Evolutionary conservation across 2,329 filamentous ascomycete species (phyloP).

Genomic region (Saccharata proteae): DNA sequence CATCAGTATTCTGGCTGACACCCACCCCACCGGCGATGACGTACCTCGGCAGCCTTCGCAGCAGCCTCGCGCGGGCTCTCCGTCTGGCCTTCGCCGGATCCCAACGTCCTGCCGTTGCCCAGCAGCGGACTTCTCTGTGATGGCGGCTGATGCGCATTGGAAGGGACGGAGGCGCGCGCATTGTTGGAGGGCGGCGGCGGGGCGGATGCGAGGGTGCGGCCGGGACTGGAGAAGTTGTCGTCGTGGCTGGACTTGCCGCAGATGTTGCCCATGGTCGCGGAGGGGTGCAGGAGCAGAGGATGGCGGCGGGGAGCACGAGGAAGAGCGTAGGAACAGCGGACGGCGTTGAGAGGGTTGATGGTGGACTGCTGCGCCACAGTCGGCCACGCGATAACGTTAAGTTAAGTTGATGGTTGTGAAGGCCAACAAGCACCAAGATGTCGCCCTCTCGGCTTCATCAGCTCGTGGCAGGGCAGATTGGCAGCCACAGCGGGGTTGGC

Average conservation of each 20-base stretch:
- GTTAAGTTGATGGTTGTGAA: too few species aligned
- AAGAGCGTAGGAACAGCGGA: not conserved
- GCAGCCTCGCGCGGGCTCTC: constrained; percentile 52
- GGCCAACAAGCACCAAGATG: too few species aligned
- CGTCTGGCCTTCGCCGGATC: constrained; percentile 24
- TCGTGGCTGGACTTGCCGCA: constrained; percentile 56
- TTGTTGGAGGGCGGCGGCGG: constrained; percentile 30
- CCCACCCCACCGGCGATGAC: constrained; percentile 18
- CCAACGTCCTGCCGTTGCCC: constrained; percentile 52
- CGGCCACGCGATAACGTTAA: too few species aligned
- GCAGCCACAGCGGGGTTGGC: not conserved
- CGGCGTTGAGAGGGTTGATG: too few species aligned
- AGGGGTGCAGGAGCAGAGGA: not conserved
- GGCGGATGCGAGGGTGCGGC: constrained; percentile 50
- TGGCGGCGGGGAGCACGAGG: not conserved
- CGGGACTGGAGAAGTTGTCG: constrained; percentile 56
- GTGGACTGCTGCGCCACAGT: too few species aligned
- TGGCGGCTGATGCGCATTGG: constrained; percentile 34
- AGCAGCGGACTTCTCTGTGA: constrained; percentile 32
- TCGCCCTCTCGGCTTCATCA: too few species aligned
- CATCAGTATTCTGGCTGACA: not conserved
- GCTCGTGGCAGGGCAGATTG: too few species aligned
- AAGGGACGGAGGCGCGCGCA: constrained; percentile 24
- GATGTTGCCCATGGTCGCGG: constrained; percentile 64
- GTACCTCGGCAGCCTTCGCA: constrained; percentile 73